phyloP scores from a whole-genome alignment of 768 basidiomycete genomes.

The Coprinopsis strossmayeri region DNA sequence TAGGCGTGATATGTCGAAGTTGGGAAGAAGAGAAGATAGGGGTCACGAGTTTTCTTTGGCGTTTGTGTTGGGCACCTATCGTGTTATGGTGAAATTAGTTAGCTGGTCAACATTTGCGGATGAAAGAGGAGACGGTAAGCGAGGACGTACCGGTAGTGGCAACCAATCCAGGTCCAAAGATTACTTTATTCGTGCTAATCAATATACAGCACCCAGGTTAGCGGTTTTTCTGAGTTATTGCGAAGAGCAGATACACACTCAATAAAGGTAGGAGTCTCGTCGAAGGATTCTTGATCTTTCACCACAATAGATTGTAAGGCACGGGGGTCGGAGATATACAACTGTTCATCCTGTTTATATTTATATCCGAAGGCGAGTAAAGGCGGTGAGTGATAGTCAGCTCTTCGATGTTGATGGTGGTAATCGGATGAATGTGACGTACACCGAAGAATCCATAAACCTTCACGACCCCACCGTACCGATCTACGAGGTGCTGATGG shows the following conservation, averaged over 20 bases:
- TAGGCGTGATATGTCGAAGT: constrained; percentile 36
- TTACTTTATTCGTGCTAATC: constrained; percentile 34
- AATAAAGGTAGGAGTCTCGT: constrained; percentile 37
- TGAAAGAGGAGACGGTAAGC: neutral
- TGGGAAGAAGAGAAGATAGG: constrained; percentile 42
- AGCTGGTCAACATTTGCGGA: neutral
- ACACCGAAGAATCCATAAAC: constrained; percentile 44
- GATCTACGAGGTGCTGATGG: constrained; percentile 29
- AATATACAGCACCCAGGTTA: neutral
- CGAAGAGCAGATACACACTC: constrained; percentile 30
- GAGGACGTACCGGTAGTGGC: constrained; percentile 27
- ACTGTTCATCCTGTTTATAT: constrained; percentile 33
- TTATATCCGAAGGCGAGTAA: too few species aligned
- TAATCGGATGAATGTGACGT: constrained; percentile 6
- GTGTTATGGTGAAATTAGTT: neutral
- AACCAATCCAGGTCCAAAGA: constrained; percentile 43
- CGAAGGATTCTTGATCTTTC: constrained; percentile 43
- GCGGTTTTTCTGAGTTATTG: too few species aligned
- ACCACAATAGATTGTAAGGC: constrained; percentile 41
- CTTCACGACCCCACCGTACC: constrained; percentile 38
- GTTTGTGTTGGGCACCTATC: constrained; percentile 36
- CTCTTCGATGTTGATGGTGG: too few species aligned
- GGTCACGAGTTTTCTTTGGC: constrained; percentile 41
- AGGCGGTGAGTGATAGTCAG: too few species aligned
- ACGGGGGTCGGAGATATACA: constrained; percentile 43